Evolutionary conservation across 257 asterid species (phyloP), one percentile per base, ranked within the genome.

Genomic region (Ballota nigra): DNA sequence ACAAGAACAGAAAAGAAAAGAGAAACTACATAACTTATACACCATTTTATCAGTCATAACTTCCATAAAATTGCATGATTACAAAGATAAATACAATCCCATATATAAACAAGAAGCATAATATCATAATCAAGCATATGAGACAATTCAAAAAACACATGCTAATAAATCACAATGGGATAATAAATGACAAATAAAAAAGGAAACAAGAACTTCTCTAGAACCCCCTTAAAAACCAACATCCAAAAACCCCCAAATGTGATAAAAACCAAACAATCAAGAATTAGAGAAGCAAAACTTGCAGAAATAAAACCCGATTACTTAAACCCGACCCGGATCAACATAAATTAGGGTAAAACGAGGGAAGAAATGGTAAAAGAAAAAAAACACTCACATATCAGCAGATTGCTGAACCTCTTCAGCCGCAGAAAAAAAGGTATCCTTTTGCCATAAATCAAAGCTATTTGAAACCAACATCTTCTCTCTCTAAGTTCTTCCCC

Each of bases 381-480:
- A 2, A 16, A 23, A 18, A 52, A 12, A 77, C 62, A 73, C 92
- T 83, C 71, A 89, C 96, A 81, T 75, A 77, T 92, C 98, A 43
- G 96, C 87, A 58, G 98, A 92, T 77, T 84, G 87, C 75, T 92
- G 98, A 77, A 92, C 96, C 85, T 92, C 98, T 73, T 92, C 98
- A 26, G 98, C 98, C 28, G 98, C 97, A 59, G 91, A 83, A 67
- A 90, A 92, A 83, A 92, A 92, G 74, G 91, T 70, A 70, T 92
- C 98, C 63, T 86, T 92, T 73, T 85, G 97, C 97, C 98, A 92
- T 79, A 89, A 83, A 86, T 92, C 96, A 79, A 89, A 88, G 80
- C 90, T 89, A 68, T 85, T 84, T 5, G 89, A 91, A 69, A 89
- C 97, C 94, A 89, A 79, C 96, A 89, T 92, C 74, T 66, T 77